phyloP scores from a whole-genome alignment of 495 filamentous ascomycete genomes.

The Extremus antarcticus region DNA sequence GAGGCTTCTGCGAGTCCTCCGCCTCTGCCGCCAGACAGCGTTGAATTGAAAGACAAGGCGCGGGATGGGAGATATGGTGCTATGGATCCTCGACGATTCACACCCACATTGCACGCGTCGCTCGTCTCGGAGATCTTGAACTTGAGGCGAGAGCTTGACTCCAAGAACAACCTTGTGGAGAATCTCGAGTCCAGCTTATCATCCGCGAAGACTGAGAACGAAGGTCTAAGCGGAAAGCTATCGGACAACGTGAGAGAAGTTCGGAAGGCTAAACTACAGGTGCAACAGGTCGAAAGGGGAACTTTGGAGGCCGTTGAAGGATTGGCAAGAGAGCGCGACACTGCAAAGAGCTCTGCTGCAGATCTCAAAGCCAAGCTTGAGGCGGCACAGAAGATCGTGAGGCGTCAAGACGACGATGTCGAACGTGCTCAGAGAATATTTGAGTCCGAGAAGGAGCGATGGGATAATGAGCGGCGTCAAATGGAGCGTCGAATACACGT shows the following conservation, averaged over 20 bases:
- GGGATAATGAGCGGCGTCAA: constrained; percentile 69
- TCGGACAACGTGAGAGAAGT: constrained; percentile 58
- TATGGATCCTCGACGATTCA: constrained; percentile 82
- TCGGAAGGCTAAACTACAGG: constrained; percentile 70
- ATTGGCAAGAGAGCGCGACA: constrained; percentile 75
- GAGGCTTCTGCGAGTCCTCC: constrained; percentile 52
- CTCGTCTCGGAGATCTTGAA: constrained; percentile 88
- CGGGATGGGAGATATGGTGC: constrained; percentile 67
- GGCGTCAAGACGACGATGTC: constrained; percentile 72
- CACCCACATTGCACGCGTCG: constrained; percentile 87
- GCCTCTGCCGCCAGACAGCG: constrained; percentile 42
- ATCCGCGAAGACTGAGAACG: constrained; percentile 59
- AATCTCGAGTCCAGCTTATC: constrained; percentile 67
- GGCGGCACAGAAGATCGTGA: constrained; percentile 60
- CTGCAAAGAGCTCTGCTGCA: constrained; percentile 58
- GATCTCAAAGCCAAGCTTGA: constrained; percentile 77
- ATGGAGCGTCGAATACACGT: constrained; percentile 77
- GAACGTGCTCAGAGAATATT: constrained; percentile 64
- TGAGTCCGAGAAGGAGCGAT: constrained; percentile 69
- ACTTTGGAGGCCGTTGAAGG: constrained; percentile 73
- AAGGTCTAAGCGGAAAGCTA: constrained; percentile 49
- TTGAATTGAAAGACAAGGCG: constrained; percentile 30
- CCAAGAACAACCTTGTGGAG: constrained; percentile 73
- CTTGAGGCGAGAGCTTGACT: constrained; percentile 77
- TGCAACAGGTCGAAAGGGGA: constrained; percentile 77